Conservation (phyloP, 768 basidiomycete genomes). For the Mycena albidolilacea region DNA sequence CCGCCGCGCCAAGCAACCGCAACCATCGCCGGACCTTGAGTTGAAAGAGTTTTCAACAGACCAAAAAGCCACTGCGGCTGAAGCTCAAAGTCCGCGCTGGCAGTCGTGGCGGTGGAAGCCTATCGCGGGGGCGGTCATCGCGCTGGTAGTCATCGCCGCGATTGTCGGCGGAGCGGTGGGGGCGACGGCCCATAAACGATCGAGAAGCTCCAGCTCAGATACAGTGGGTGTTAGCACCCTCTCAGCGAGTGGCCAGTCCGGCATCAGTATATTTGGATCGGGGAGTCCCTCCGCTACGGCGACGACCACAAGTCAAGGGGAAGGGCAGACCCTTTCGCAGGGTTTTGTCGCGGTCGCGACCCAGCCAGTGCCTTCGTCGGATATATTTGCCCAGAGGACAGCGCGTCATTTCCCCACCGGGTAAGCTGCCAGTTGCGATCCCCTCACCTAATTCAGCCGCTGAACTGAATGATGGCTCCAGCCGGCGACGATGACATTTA, state of each 20-base stretch:
- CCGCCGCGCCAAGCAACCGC: slow-evolving; percentile 10
- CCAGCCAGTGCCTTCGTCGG: not conserved
- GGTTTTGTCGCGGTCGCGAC: not conserved
- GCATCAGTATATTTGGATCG: too few species aligned
- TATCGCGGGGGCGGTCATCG: slow-evolving; percentile 3
- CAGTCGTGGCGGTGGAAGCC: slow-evolving; percentile 10
- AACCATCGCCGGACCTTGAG: slow-evolving; percentile 18
- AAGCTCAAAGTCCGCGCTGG: not conserved
- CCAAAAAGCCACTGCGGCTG: not conserved
- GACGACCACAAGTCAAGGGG: not conserved
- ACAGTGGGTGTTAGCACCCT: not conserved
- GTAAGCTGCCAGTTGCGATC: not conserved
- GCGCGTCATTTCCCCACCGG: slow-evolving; percentile 19
- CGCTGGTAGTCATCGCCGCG: slow-evolving; percentile 26
- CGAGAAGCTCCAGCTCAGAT: not conserved
- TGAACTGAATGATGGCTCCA: not conserved
- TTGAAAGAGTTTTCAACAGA: not conserved
- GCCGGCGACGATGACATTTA: slow-evolving; percentile 19
- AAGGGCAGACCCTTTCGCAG: not conserved
- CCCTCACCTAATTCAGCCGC: too few species aligned
- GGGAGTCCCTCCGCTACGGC: not conserved
- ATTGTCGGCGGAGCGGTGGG: slow-evolving; percentile 32
- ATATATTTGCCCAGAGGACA: slow-evolving; percentile 3
- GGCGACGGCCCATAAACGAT: slow-evolving; percentile 3
- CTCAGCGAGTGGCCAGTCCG: not conserved